phyloP scores from a whole-genome alignment of 305 asterid species.

The Fraxinus paxiana region DNA sequence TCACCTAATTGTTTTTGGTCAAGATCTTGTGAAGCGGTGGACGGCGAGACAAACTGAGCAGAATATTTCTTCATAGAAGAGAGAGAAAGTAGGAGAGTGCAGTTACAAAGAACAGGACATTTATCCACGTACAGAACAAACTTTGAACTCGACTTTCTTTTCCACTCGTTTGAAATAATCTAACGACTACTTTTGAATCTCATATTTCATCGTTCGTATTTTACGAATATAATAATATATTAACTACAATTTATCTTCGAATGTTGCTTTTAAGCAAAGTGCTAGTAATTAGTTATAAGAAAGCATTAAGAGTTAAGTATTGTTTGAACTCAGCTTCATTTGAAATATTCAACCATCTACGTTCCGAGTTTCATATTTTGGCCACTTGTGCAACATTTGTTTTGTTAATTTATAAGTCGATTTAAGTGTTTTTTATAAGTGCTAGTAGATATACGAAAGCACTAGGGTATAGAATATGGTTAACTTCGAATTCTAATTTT shows the following conservation, averaged over 20 bases:
- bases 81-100: constrained; percentile 35
- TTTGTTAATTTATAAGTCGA: not conserved
- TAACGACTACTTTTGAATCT: not conserved
- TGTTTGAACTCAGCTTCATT: not conserved
- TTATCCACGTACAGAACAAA: constrained; percentile 30
- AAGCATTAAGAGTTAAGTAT: not conserved
- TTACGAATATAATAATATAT: constrained; percentile 3
- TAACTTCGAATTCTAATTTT: not conserved
- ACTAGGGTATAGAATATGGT: not conserved
- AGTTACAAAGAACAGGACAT: constrained; percentile 44
- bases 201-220: not conserved
- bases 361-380: not conserved
- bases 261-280: not conserved
- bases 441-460: not conserved
- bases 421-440: not conserved
- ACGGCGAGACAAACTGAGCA: constrained; percentile 33
- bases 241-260: not conserved
- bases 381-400: not conserved
- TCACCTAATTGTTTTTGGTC: constrained; percentile 42
- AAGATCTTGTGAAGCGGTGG: constrained; percentile 55
- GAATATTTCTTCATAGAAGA: constrained; percentile 22
- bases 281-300: not conserved
- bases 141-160: constrained; percentile 35
- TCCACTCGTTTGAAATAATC: constrained; percentile 32
- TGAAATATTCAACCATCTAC: not conserved